These are phyloP conservation scores for Yarrowia sp. DNA, from an alignment of 805 yeast genomes.

Conservation along the genomic window DNA sequence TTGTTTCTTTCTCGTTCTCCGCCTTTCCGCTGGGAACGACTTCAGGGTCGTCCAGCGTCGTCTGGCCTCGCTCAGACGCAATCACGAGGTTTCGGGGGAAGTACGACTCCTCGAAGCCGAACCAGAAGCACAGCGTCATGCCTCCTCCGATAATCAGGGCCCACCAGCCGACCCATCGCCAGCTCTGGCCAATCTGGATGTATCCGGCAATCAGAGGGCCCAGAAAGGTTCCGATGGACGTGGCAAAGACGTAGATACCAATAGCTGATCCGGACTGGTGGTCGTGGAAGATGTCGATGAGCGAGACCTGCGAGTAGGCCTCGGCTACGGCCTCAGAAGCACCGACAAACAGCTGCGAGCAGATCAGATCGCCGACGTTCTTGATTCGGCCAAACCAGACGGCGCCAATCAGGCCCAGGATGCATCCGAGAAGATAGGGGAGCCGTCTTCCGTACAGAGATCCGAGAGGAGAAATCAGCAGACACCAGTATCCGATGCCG, in stretches of 20 bases:
- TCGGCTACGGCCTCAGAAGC: slow-evolving; percentile 80
- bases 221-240: slow-evolving; percentile 73
- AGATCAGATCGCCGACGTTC: slow-evolving; percentile 58
- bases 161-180: slow-evolving; percentile 75
- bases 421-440: slow-evolving; percentile 58
- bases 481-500: slow-evolving; percentile 64
- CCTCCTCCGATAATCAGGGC: slow-evolving; percentile 65
- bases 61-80: slow-evolving; percentile 21
- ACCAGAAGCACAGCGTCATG: slow-evolving; percentile 51
- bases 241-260: slow-evolving; percentile 70
- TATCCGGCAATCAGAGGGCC: slow-evolving; percentile 79
- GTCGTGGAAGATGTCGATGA: slow-evolving; percentile 69
- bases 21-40: too few relatives aligned
- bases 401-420: slow-evolving; percentile 61
- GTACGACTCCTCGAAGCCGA: slow-evolving; percentile 70
- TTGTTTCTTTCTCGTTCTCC: background rate
- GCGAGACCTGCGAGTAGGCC: slow-evolving; percentile 63
- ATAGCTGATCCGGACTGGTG: slow-evolving; percentile 75
- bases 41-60: background rate
- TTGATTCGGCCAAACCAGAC: slow-evolving; percentile 66
- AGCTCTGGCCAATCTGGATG: slow-evolving; percentile 55
- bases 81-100: slow-evolving; percentile 38
- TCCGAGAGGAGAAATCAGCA: slow-evolving; percentile 65
- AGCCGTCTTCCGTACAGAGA: slow-evolving; percentile 67
- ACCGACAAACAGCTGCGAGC: slow-evolving; percentile 81